These are phyloP conservation scores for Fraxinus dipetala DNA, from an alignment of 305 asterid genomes.

Conservation along the genomic window DNA sequence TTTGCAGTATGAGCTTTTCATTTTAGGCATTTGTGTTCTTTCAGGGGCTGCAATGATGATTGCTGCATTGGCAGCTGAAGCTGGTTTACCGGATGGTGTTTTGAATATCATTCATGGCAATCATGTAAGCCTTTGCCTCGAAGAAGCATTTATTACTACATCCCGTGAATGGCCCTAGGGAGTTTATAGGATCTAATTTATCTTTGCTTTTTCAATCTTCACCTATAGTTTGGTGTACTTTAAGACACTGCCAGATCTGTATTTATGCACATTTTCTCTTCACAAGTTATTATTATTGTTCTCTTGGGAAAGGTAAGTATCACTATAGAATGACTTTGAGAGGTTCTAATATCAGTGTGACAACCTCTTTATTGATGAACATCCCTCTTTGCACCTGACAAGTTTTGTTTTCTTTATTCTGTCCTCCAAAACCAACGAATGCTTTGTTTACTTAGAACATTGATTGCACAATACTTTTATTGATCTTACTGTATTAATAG, in stretches of 20 bases:
- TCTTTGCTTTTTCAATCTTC: background rate
- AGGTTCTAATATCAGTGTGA: background rate
- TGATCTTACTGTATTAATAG: background rate
- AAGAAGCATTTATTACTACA: background rate
- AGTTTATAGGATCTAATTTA: background rate
- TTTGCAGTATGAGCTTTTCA: background rate
- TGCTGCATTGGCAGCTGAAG: conserved; percentile 46
- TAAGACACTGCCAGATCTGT: background rate
- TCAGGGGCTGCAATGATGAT: conserved; percentile 46
- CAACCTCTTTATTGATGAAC: background rate
- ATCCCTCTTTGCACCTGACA: background rate
- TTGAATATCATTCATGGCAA: conserved; percentile 44
- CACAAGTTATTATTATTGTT: background rate
- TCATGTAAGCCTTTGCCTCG: conserved; percentile 29
- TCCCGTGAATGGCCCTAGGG: background rate
- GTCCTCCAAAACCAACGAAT: background rate
- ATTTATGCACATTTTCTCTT: conserved; percentile 1
- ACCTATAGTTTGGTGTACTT: background rate
- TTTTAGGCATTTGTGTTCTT: conserved; percentile 13
- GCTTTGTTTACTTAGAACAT: conserved; percentile 4
- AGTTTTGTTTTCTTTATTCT: background rate
- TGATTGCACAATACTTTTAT: background rate
- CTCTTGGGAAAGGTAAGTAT: background rate
- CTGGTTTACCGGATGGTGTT: conserved; percentile 54
- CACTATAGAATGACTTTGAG: background rate